Base-by-base conservation (phyloP, 257 asterid species). In the Hygrophila difformis region DNA sequence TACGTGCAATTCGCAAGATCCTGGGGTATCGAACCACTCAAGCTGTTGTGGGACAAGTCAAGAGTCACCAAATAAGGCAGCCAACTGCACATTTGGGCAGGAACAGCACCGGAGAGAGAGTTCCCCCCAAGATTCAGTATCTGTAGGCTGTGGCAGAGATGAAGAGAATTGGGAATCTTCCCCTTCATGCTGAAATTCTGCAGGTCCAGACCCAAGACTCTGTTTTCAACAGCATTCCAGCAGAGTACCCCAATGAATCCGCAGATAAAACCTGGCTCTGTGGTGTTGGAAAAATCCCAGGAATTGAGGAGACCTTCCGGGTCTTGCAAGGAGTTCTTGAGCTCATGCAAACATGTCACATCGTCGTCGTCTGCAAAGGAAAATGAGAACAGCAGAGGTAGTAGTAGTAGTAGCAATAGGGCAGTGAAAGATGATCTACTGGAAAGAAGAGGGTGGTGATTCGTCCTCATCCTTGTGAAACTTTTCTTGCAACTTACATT, bases 101-200 rank as follows among this genome's bases (percentile, higher is more conserved):
- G 93, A 31, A 91, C 82, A 44, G 81, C 29, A 52, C 98, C 96
- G 14, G 84, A 59, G 38, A 86, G 61, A 10, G 65, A 45, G 39
- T 91, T 89, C 60, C 88, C 94, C 18, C 86, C 66, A 36, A 89
- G 88, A 72, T 67, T 80, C 6, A 89, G 73, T 15, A 40, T 59
- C 40, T 74, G 91, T 10, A 89, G 73, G 65, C 70, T 75, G 20
- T 46, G 70, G 58, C 94, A 82, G 22, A 39, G 67, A 44, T 44
- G 81, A 0, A 82, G 71, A 3, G 79, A 61, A 5, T 63, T 57
- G 5, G 91, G 87, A 11, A 82, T 51, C 1, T 10, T 20, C 5
- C 91, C 94, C 14, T 72, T 12, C 44, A 82, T 67, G 13, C 67
- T 16, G 69, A 59, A 57, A 34, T 54, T 65, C 0, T 38, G 71